Percentiles rank a stretch among this genome's conserved stretches.
phyloP scores from a whole-genome alignment of 768 basidiomycete species.

The Lanmaoa pseudosensibilis region DNA sequence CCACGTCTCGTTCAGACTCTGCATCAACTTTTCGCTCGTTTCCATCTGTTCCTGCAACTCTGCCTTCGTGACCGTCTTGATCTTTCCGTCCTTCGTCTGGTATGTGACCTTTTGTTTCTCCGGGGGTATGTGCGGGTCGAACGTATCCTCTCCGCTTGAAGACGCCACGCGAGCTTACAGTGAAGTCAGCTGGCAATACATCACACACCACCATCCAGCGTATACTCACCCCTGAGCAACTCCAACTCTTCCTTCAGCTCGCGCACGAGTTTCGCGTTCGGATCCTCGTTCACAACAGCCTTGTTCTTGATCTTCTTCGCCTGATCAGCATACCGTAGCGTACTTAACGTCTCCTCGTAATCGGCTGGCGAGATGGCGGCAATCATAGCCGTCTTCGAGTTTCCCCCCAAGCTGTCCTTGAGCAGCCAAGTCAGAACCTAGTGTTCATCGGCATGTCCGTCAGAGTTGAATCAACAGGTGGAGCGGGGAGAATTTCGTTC shows the following conservation, averaged over 20 bases:
- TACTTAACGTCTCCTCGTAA: slow-evolving; percentile 96
- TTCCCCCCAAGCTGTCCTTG: slow-evolving; percentile 96
- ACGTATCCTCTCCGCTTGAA: slow-evolving; percentile 68
- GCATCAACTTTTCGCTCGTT: slow-evolving; percentile 92
- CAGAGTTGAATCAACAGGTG: not conserved
- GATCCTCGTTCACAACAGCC: slow-evolving; percentile 99
- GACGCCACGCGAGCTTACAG: slow-evolving; percentile 72
- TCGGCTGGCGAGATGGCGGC: slow-evolving; percentile 98
- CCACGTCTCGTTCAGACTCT: slow-evolving; percentile 93
- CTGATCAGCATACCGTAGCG: slow-evolving; percentile 95
- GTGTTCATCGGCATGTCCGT: slow-evolving; percentile 2
- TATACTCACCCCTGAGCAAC: slow-evolving; percentile 70
- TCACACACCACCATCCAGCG: not conserved
- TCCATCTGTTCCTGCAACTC: slow-evolving; percentile 98
- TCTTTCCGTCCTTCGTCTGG: slow-evolving; percentile 86
- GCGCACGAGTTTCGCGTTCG: slow-evolving; percentile 96
- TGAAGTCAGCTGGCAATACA: slow-evolving; percentile 7
- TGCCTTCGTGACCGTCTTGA: slow-evolving; percentile 96
- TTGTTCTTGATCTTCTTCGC: slow-evolving; percentile 99
- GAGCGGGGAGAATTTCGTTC: slow-evolving; percentile 25
- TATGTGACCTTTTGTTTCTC: slow-evolving; percentile 96
- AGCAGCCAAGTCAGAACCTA: slow-evolving; percentile 97
- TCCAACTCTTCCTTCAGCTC: slow-evolving; percentile 99
- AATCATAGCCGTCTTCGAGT: slow-evolving; percentile 99
- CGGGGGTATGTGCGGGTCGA: slow-evolving; percentile 85